Conservation (phyloP, 2,329 filamentous ascomycete genomes). For the Nannizziopsis arthrosporioides region DNA sequence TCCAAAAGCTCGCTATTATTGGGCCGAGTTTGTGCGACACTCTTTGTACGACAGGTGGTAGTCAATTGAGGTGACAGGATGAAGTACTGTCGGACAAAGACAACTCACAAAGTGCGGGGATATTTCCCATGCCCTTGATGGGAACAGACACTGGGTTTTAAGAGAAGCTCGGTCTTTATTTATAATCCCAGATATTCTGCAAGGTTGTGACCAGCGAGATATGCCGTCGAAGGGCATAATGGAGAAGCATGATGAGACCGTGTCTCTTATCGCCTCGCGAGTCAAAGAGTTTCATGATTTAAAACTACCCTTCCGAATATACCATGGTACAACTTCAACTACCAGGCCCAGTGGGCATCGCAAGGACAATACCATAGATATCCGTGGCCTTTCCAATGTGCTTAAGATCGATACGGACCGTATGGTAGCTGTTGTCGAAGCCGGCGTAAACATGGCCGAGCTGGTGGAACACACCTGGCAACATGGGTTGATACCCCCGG, state of each 20-base stretch:
- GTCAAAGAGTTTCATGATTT: slow-evolving; percentile 39
- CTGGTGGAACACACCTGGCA: slow-evolving; percentile 48
- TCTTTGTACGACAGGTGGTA: too few relatives aligned
- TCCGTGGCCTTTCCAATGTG: slow-evolving; percentile 37
- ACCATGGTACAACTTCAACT: slow-evolving; percentile 65
- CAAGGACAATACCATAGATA: slow-evolving; percentile 16
- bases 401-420: slow-evolving; percentile 45
- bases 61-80: too few relatives aligned
- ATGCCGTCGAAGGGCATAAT: background rate
- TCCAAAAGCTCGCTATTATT: too few relatives aligned
- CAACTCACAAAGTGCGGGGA: too few relatives aligned
- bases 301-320: slow-evolving; percentile 55
- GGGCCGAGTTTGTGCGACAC: too few relatives aligned
- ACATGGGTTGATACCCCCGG: slow-evolving; percentile 47
- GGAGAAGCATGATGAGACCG: slow-evolving; percentile 18
- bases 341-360: slow-evolving; percentile 48
- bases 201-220: too few relatives aligned
- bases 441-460: slow-evolving; percentile 57
- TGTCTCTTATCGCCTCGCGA: slow-evolving; percentile 36
- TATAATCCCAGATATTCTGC: too few relatives aligned
- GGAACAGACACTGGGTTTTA: too few relatives aligned
- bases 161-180: too few relatives aligned
- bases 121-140: too few relatives aligned
- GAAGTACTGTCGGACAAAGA: too few relatives aligned
- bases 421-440: slow-evolving; percentile 54